These are phyloP conservation scores for Saccharomyces jurei DNA, from an alignment of 805 yeast genomes.

Conservation along the genomic window DNA sequence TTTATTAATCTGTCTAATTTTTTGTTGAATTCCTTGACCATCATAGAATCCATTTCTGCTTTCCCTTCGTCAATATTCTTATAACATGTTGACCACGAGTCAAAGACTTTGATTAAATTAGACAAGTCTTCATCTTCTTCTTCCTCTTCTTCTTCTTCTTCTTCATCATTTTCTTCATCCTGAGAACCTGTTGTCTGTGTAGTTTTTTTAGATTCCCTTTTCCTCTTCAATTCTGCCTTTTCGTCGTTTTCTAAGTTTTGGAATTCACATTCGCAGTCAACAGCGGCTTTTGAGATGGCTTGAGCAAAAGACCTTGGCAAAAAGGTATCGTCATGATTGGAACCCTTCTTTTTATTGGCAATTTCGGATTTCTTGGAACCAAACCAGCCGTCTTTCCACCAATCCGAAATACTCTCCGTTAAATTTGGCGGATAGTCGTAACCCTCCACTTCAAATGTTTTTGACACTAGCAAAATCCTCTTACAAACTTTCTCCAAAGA, in stretches of 20 bases:
- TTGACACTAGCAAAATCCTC: conserved; percentile 41
- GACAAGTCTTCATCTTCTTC: conserved; percentile 43
- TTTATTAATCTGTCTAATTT: conserved; percentile 46
- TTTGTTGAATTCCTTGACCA: conserved; percentile 51
- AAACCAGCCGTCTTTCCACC: conserved; percentile 33
- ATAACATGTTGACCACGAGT: conserved; percentile 47
- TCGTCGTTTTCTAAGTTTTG: conserved; percentile 18
- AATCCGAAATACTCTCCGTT: conserved; percentile 55
- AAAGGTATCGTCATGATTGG: conserved; percentile 7
- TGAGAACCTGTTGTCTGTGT: conserved; percentile 22
- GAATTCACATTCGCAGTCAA: conserved; percentile 41
- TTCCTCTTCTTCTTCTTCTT: conserved; percentile 30
- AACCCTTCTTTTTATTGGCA: conserved; percentile 4
- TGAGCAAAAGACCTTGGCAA: conserved; percentile 70
- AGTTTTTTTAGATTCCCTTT: conserved; percentile 4
- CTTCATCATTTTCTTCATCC: conserved; percentile 3
- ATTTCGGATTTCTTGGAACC: conserved; percentile 6
- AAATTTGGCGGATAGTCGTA: conserved; percentile 81
- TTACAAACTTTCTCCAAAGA: conserved; percentile 52
- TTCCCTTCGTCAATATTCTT: conserved; percentile 59
- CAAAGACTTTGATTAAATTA: conserved; percentile 36
- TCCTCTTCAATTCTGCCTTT: conserved; percentile 28
- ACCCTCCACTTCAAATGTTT: conserved; percentile 63
- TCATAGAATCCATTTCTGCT: conserved; percentile 58
- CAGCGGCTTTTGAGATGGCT: conserved; percentile 53